A percentile compares a stretch with the other conserved stretches of the same genome.
Evolutionary conservation across 306 rosid species (phyloP).

Genomic region (Acacia crassicarpa): DNA sequence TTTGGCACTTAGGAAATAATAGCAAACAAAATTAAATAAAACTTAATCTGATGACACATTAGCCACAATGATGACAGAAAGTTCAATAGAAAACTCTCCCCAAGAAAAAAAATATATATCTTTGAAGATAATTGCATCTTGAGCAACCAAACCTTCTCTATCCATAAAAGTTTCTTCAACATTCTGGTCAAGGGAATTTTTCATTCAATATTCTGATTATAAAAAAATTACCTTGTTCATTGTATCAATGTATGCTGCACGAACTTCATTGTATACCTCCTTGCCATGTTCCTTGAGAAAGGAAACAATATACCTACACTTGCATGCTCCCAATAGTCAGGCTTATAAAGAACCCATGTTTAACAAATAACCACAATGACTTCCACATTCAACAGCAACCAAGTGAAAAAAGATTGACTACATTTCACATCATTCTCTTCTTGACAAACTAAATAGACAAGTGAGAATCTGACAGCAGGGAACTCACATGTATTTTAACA

Average conservation of each 20-base stretch:
- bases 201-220: conserved; percentile 1
- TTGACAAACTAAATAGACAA: neutral
- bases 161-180: conserved; percentile 12
- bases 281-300: conserved; percentile 95
- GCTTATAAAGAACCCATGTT: conserved; percentile 9
- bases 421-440: conserved; percentile 15
- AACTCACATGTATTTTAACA: conserved; percentile 93
- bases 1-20: neutral
- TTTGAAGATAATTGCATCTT: neutral
- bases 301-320: conserved; percentile 71
- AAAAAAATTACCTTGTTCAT: conserved; percentile 76
- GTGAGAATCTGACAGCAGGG: conserved; percentile 3
- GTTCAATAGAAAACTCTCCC: conserved; percentile 18
- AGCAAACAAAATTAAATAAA: neutral
- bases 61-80: neutral
- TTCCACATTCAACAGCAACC: conserved; percentile 15
- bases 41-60: neutral
- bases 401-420: conserved; percentile 16
- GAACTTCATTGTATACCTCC: conserved; percentile 84
- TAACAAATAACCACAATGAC: conserved; percentile 21
- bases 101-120: conserved; percentile 17
- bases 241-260: conserved; percentile 88
- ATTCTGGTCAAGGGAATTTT: neutral
- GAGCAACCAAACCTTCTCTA: conserved; percentile 1
- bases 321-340: conserved; percentile 32